Evolutionary conservation across 768 basidiomycete genomes (phyloP).

Genomic region (Tricholoma furcatifolium): DNA sequence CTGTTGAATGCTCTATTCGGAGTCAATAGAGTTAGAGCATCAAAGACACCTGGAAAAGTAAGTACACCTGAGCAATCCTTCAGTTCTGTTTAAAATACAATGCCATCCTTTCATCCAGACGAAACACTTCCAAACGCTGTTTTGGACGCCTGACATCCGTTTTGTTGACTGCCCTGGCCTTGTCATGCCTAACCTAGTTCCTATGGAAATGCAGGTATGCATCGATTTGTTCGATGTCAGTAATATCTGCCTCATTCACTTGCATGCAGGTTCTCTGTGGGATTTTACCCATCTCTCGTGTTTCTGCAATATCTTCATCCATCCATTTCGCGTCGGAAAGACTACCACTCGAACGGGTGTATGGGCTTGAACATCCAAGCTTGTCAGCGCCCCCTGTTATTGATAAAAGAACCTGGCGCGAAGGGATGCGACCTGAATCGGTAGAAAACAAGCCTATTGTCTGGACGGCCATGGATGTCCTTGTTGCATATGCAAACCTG

Average conservation of each 20-base stretch:
- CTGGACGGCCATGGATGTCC: slow-evolving; percentile 89
- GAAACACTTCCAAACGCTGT: slow-evolving; percentile 94
- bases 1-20: slow-evolving; percentile 91
- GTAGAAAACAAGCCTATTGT: slow-evolving; percentile 14
- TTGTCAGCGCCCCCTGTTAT: slow-evolving; percentile 31
- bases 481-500: slow-evolving; percentile 71
- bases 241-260: not conserved
- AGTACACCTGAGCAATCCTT: not conserved
- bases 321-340: slow-evolving; percentile 65
- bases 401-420: slow-evolving; percentile 82
- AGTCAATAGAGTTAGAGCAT: slow-evolving; percentile 71
- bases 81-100: not conserved
- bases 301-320: slow-evolving; percentile 83
- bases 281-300: slow-evolving; percentile 75
- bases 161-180: slow-evolving; percentile 96
- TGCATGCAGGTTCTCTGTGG: slow-evolving; percentile 59
- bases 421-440: slow-evolving; percentile 34
- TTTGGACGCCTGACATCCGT: slow-evolving; percentile 82
- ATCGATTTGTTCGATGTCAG: not conserved
- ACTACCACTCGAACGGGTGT: slow-evolving; percentile 76
- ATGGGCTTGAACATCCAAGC: slow-evolving; percentile 56
- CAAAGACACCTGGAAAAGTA: slow-evolving; percentile 86
- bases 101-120: slow-evolving; percentile 49
- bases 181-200: slow-evolving; percentile 82
- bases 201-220: slow-evolving; percentile 78